Evolutionary conservation across 768 basidiomycete genomes (phyloP).

Genomic region (Russula earlei): DNA sequence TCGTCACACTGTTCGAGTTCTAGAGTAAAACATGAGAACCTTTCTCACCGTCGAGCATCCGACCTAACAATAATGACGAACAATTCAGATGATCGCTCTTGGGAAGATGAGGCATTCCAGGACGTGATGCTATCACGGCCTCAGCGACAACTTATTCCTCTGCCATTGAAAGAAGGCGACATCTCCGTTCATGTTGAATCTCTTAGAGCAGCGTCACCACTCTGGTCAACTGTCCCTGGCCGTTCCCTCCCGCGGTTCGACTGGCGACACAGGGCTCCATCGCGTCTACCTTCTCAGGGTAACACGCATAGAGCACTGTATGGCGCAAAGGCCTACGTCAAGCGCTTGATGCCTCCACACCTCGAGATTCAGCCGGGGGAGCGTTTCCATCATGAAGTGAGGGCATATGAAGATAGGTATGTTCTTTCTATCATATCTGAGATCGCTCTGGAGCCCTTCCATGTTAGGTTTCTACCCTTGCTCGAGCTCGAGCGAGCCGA

Average conservation of each 20-base stretch:
- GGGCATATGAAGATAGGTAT: slow-evolving; percentile 47
- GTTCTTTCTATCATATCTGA: slow-evolving; percentile 13
- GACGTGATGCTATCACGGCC: not conserved
- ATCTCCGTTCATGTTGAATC: not conserved
- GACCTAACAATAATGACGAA: not conserved
- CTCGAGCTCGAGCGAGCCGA: slow-evolving; percentile 54
- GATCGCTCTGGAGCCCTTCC: not conserved
- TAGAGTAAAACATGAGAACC: not conserved
- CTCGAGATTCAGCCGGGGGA: slow-evolving; percentile 30
- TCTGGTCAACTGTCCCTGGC: not conserved
- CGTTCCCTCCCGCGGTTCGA: slow-evolving; percentile 37
- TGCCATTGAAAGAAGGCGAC: not conserved
- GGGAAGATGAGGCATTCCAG: slow-evolving; percentile 11
- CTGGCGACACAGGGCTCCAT: slow-evolving; percentile 50
- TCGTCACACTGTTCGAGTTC: not conserved
- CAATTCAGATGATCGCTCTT: not conserved
- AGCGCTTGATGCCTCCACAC: slow-evolving; percentile 33
- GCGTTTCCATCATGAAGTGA: slow-evolving; percentile 40
- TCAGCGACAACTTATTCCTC: not conserved
- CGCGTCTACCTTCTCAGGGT: slow-evolving; percentile 25
- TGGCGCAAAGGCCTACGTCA: slow-evolving; percentile 23
- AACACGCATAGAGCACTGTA: slow-evolving; percentile 13
- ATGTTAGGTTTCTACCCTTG: slow-evolving; percentile 38
- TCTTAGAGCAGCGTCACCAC: slow-evolving; percentile 7
- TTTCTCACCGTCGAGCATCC: not conserved